Percentiles rank a stretch among this genome's conserved stretches.
phyloP scores from a whole-genome alignment of 306 rosid genomes.

The Lupinus albus region DNA sequence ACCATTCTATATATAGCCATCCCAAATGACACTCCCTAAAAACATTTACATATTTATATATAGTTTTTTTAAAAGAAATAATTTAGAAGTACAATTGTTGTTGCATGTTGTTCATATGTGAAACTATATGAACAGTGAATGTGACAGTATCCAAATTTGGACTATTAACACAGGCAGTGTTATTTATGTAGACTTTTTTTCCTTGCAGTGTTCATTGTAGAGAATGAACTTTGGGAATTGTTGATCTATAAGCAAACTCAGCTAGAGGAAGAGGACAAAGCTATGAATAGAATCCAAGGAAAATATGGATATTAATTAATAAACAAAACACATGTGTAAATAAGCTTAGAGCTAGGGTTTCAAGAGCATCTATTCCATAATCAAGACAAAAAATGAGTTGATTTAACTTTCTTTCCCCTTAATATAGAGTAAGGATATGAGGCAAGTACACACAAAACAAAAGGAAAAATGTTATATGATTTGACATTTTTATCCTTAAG shows the following conservation, averaged over 20 bases:
- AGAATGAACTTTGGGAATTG: constrained; percentile 47
- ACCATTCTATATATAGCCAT: too few relatives aligned
- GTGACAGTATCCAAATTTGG: constrained; percentile 37
- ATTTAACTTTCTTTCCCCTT: constrained; percentile 27
- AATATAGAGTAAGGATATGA: too few relatives aligned
- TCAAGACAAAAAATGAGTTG: constrained; percentile 58
- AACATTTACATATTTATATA: too few relatives aligned
- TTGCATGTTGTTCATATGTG: too few relatives aligned
- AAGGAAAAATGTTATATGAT: too few relatives aligned
- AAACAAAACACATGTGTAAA: constrained; percentile 40
- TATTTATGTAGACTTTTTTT: constrained; percentile 31
- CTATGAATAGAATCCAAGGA: constrained; percentile 62
- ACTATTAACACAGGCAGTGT: constrained; percentile 39
- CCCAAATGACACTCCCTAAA: too few relatives aligned
- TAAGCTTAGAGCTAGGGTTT: constrained; percentile 67
- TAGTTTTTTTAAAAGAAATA: too few relatives aligned
- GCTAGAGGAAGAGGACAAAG: constrained; percentile 48
- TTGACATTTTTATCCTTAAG: not conserved
- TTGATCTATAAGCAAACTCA: constrained; percentile 26
- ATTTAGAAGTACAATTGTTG: too few relatives aligned
- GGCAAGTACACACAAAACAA: too few relatives aligned
- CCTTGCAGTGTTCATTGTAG: constrained; percentile 38
- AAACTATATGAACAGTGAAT: constrained; percentile 29
- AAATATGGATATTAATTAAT: constrained; percentile 29
- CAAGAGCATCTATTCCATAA: constrained; percentile 64